phyloP scores from a whole-genome alignment of 2,329 filamentous ascomycete species.

The Pseudovirgaria hyperparasitica region DNA sequence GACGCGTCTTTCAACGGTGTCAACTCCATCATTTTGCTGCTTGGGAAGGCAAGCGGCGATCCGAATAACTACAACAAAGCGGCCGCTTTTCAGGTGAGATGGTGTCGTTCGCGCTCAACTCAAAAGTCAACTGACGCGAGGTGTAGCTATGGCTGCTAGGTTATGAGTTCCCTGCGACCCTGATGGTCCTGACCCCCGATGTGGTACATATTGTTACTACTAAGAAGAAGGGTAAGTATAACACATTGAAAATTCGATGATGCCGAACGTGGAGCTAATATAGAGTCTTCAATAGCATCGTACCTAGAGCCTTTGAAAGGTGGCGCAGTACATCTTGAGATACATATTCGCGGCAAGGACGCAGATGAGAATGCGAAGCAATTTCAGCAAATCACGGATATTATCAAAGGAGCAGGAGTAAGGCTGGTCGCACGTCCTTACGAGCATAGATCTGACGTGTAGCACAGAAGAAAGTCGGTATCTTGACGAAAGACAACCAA shows the following conservation, averaged over 20 bases:
- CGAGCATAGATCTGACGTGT: slow-evolving; percentile 4
- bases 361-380: slow-evolving; percentile 82
- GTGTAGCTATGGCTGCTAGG: slow-evolving; percentile 90
- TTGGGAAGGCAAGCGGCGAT: slow-evolving; percentile 84
- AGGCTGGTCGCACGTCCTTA: slow-evolving; percentile 18
- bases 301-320: slow-evolving; percentile 86
- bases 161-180: slow-evolving; percentile 93
- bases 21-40: slow-evolving; percentile 74
- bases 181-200: slow-evolving; percentile 85
- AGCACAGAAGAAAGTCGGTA: slow-evolving; percentile 71
- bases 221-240: slow-evolving; percentile 72
- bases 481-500: slow-evolving; percentile 72
- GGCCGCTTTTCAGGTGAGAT: slow-evolving; percentile 82
- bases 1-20: slow-evolving; percentile 77
- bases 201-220: slow-evolving; percentile 88
- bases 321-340: slow-evolving; percentile 83
- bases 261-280: slow-evolving; percentile 9
- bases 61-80: slow-evolving; percentile 83
- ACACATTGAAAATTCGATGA: slow-evolving; percentile 2
- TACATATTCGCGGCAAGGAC: slow-evolving; percentile 85
- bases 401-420: slow-evolving; percentile 79
- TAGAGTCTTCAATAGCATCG: slow-evolving; percentile 49
- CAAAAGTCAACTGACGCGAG: slow-evolving; percentile 7
- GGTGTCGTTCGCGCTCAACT: slow-evolving; percentile 6
- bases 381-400: slow-evolving; percentile 70